These are phyloP conservation scores for Gaultheria prostrata DNA, from an alignment of 148 eudicot species.

Conservation along the genomic window DNA sequence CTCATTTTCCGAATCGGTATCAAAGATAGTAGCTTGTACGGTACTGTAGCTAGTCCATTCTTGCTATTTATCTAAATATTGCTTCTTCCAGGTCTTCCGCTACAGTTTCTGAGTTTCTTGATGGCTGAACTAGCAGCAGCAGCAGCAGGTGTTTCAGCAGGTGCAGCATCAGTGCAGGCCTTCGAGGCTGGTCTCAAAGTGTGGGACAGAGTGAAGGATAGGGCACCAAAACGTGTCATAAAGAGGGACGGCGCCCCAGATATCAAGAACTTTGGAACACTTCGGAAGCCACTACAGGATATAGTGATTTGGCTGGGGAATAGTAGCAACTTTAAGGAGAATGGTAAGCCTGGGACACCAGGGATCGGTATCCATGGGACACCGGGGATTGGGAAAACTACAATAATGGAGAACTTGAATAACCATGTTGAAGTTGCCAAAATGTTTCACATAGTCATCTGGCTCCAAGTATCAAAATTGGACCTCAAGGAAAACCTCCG, in stretches of 20 bases:
- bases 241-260: not conserved
- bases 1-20: no score
- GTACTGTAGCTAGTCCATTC: not conserved
- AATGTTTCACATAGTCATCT: conserved; percentile 14
- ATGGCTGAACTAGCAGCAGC: not conserved
- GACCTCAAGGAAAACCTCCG: not conserved
- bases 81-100: not conserved
- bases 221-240: not conserved
- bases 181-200: not conserved
- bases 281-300: not conserved
- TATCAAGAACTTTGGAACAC: not conserved
- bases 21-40: not conserved
- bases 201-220: not conserved
- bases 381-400: conserved; percentile 18
- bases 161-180: not conserved
- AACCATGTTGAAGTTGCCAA: conserved; percentile 13
- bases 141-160: not conserved
- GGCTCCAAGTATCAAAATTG: conserved; percentile 5
- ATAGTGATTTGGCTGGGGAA: not conserved
- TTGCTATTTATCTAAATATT: not conserved
- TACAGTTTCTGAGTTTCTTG: not conserved
- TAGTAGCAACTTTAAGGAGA: not conserved
- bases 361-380: conserved; percentile 3
- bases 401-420: conserved; percentile 17
- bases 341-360: not conserved